Percentiles rank a stretch among this genome's conserved stretches.
Conservation (phyloP, 2,329 filamentous ascomycete species). For the Tolypocladium sp. region DNA sequence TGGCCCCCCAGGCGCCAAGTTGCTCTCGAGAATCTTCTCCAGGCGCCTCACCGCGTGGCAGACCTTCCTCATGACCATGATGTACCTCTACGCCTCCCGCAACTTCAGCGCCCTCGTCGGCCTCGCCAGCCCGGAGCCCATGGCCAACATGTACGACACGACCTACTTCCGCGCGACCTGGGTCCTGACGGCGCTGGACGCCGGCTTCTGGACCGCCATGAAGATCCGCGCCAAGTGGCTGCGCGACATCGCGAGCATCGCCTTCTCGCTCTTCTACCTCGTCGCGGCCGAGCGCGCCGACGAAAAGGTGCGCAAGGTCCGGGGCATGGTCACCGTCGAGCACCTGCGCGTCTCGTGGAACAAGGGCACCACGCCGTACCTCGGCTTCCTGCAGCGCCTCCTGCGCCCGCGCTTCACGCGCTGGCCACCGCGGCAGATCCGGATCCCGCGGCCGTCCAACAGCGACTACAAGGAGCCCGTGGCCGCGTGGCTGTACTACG, state of each 20-base stretch:
- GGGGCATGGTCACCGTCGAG: conserved; percentile 78
- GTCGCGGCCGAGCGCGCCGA: conserved; percentile 89
- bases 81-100: conserved; percentile 82
- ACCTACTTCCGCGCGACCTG: conserved; percentile 95
- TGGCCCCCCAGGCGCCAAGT: conserved; percentile 70
- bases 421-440: conserved; percentile 72
- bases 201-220: conserved; percentile 99
- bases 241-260: conserved; percentile 70
- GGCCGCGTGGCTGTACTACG: conserved; percentile 86
- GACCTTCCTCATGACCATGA: conserved; percentile 74
- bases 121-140: conserved; percentile 83
- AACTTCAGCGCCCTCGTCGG: conserved; percentile 92
- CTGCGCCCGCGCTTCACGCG: conserved; percentile 70
- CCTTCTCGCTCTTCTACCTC: conserved; percentile 85
- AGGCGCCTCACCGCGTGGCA: conserved; percentile 79
- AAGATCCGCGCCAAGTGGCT: conserved; percentile 71
- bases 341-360: conserved; percentile 93
- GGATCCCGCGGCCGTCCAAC: conserved; percentile 70
- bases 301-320: conserved; percentile 88
- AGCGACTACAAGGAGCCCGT: conserved; percentile 81
- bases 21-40: conserved; percentile 62
- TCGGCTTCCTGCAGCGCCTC: conserved; percentile 62
- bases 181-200: conserved; percentile 89
- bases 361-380: conserved; percentile 81
- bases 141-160: conserved; percentile 87